Evolutionary conservation across 352 stramenopile genomes (phyloP).

Genomic region (Phytophthora palmivora): DNA sequence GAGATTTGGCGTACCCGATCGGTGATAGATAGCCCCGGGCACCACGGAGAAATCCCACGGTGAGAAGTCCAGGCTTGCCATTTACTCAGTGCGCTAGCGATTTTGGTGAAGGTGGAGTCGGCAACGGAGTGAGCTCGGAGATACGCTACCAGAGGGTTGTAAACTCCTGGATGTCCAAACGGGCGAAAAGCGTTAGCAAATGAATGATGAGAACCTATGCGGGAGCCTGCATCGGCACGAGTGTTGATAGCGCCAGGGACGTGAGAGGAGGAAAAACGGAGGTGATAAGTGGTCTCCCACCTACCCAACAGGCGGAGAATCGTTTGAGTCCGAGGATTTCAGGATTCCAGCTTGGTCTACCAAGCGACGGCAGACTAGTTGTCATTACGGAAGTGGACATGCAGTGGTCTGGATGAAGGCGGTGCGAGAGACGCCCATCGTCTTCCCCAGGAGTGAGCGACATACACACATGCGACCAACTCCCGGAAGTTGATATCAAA

Average conservation of each 20-base stretch:
- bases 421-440: not conserved
- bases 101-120: slow-evolving; percentile 8
- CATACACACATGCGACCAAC: slow-evolving; percentile 10
- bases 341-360: not conserved
- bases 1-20: not conserved
- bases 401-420: not conserved
- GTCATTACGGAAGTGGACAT: slow-evolving; percentile 28
- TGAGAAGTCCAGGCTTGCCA: not conserved
- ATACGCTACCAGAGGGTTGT: not conserved
- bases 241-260: not conserved
- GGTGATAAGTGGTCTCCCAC: not conserved
- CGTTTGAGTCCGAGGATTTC: slow-evolving; percentile 14
- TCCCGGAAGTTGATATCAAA: slow-evolving; percentile 40
- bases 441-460: not conserved
- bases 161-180: not conserved
- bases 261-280: slow-evolving; percentile 10
- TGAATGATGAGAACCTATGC: not conserved
- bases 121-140: slow-evolving; percentile 16
- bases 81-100: not conserved
- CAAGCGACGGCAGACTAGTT: slow-evolving; percentile 13
- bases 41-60: not conserved
- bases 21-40: not conserved
- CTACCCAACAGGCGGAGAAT: slow-evolving; percentile 2
- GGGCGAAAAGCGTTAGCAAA: not conserved
- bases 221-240: not conserved